phyloP scores from a whole-genome alignment of 768 basidiomycete genomes.

The Hericium erinaceus region DNA sequence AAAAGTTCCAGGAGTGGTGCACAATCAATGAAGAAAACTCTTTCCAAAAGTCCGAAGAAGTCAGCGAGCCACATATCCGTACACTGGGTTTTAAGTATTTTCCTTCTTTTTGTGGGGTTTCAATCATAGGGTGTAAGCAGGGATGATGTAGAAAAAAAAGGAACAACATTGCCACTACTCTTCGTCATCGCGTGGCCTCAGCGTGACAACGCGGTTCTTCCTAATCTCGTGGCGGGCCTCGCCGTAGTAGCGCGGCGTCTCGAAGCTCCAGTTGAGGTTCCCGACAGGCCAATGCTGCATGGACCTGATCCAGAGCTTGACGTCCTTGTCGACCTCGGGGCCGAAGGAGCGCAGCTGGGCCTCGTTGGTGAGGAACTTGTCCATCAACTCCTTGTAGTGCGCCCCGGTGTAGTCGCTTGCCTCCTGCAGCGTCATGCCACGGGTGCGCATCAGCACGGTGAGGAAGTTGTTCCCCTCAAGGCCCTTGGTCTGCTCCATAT shows the following conservation, averaged over 20 bases:
- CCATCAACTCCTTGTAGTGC: slow-evolving; percentile 42
- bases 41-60: no score
- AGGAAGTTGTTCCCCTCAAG: slow-evolving; percentile 59
- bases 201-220: slow-evolving; percentile 9
- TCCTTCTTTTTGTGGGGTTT: not conserved
- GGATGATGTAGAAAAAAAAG: not conserved
- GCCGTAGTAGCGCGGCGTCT: slow-evolving; percentile 62
- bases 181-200: not conserved
- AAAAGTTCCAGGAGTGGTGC: no score
- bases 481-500: slow-evolving; percentile 63
- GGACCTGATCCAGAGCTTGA: slow-evolving; percentile 43
- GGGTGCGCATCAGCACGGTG: slow-evolving; percentile 55
- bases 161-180: not conserved
- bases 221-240: slow-evolving; percentile 40
- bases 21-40: no score
- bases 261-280: slow-evolving; percentile 62
- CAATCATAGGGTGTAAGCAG: not conserved
- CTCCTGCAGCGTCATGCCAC: slow-evolving; percentile 43
- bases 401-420: slow-evolving; percentile 49
- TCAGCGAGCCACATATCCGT: no score
- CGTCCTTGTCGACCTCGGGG: slow-evolving; percentile 37
- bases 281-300: slow-evolving; percentile 54
- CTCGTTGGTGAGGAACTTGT: slow-evolving; percentile 38
- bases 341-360: slow-evolving; percentile 40
- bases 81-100: not conserved